Evolutionary conservation across 2,329 filamentous ascomycete genomes (phyloP).

Genomic region (Stachybotrys echinatus): DNA sequence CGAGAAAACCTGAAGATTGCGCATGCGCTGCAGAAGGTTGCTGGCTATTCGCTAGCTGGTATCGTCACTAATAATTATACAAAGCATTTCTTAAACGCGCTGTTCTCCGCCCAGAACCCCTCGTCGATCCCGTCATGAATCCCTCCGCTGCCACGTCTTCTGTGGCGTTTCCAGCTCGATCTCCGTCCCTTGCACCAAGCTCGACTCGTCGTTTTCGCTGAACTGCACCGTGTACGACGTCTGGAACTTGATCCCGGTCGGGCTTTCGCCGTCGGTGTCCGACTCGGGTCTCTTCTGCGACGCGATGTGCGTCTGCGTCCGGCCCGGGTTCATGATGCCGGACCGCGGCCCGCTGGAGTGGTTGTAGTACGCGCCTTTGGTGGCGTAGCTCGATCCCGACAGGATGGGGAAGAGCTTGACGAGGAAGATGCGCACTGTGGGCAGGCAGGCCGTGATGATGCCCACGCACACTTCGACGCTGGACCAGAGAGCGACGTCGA

Average conservation of each 20-base stretch:
- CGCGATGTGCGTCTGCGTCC: background rate
- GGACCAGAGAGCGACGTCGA: conserved; percentile 20
- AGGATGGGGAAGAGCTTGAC: conserved; percentile 21
- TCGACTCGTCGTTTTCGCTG: conserved; percentile 2
- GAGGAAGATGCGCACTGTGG: conserved; percentile 14
- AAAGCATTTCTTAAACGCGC: background rate
- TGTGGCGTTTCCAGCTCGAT: background rate
- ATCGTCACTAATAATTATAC: background rate
- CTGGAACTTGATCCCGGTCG: background rate
- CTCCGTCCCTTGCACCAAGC: background rate
- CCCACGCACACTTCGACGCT: conserved; percentile 20
- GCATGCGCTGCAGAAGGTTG: too few species aligned
- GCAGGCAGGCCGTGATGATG: conserved; percentile 21
- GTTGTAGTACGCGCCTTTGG: conserved; percentile 2
- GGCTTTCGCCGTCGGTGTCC: background rate
- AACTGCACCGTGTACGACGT: conserved; percentile 1
- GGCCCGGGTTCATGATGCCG: background rate
- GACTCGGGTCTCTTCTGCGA: background rate
- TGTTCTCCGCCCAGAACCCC: background rate
- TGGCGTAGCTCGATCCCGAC: conserved; percentile 1
- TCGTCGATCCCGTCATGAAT: background rate
- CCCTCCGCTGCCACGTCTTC: background rate
- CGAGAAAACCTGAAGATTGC: too few species aligned
- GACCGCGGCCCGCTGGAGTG: background rate
- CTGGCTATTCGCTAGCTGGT: background rate